Conservation (phyloP, 352 stramenopile genomes). For the Globisporangium irregulare region DNA sequence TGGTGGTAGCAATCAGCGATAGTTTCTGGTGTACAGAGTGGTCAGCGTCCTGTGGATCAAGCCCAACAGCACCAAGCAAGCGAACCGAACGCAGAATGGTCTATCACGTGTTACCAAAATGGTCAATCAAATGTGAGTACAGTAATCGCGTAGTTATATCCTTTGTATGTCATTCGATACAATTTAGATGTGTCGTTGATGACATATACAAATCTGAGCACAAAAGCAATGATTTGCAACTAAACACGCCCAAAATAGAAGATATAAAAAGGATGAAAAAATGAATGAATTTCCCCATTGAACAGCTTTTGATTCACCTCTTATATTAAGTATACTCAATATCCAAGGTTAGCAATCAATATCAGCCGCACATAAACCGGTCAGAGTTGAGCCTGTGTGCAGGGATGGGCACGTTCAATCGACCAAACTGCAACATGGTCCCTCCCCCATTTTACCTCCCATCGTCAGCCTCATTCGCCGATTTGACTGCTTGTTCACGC, state of each 20-base stretch:
- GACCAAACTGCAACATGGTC: slow-evolving; percentile 1
- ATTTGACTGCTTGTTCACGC: background rate
- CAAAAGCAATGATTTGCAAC: background rate
- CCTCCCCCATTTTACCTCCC: background rate
- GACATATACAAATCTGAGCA: background rate
- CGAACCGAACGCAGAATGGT: no score
- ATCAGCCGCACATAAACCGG: background rate
- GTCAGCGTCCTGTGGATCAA: no score
- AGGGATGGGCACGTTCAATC: background rate
- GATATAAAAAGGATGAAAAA: background rate
- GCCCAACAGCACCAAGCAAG: no score
- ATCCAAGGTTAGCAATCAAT: background rate
- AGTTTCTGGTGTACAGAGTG: no score
- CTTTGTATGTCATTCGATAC: background rate
- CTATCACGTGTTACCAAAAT: no score
- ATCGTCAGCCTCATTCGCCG: background rate
- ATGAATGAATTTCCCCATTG: no score
- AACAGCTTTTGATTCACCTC: background rate
- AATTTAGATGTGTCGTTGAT: background rate
- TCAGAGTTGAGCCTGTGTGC: background rate
- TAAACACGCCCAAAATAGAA: background rate
- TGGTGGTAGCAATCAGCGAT: no score
- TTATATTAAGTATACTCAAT: background rate
- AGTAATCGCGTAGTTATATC: background rate
- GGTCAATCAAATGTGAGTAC: background rate